phyloP scores from a whole-genome alignment of 768 basidiomycete genomes.

The Hortiboletus campestris region DNA sequence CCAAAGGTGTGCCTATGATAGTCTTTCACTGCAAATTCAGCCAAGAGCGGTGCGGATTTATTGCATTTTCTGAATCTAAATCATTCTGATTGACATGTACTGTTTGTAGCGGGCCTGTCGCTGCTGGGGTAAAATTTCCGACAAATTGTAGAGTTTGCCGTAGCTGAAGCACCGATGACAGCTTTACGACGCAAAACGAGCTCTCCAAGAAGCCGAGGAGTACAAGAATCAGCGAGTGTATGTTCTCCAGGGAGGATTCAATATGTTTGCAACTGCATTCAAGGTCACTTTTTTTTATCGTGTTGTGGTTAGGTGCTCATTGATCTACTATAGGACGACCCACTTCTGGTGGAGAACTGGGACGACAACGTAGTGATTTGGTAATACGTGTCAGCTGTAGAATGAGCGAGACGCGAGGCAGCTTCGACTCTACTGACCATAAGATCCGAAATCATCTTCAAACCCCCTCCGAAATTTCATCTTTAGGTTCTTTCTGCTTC shows the following conservation, averaged over 20 bases:
- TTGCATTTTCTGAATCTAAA: neutral
- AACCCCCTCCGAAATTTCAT: slow-evolving; percentile 17
- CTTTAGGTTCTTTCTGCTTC: slow-evolving; percentile 40
- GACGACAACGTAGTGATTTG: slow-evolving; percentile 52
- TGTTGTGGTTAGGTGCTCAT: neutral
- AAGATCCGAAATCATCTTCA: neutral
- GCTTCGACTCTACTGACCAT: no score
- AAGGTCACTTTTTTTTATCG: slow-evolving; percentile 41
- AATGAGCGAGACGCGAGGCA: neutral
- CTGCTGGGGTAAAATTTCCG: slow-evolving; percentile 56
- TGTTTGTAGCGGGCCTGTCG: slow-evolving; percentile 66
- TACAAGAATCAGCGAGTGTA: slow-evolving; percentile 54
- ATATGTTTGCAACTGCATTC: slow-evolving; percentile 65
- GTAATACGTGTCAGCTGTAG: slow-evolving; percentile 34
- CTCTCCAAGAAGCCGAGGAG: slow-evolving; percentile 39
- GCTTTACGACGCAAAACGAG: slow-evolving; percentile 69
- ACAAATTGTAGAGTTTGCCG: neutral
- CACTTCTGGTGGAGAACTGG: slow-evolving; percentile 75
- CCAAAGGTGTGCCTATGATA: slow-evolving; percentile 58
- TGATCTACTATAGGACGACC: slow-evolving; percentile 49
- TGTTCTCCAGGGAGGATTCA: slow-evolving; percentile 72
- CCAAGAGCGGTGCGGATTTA: slow-evolving; percentile 60
- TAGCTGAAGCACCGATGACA: slow-evolving; percentile 26
- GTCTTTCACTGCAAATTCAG: slow-evolving; percentile 81
- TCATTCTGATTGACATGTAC: slow-evolving; percentile 6